These are phyloP conservation scores for Cerrena zonata DNA, from an alignment of 1,284 basidiomycete genomes.

Conservation along the genomic window DNA sequence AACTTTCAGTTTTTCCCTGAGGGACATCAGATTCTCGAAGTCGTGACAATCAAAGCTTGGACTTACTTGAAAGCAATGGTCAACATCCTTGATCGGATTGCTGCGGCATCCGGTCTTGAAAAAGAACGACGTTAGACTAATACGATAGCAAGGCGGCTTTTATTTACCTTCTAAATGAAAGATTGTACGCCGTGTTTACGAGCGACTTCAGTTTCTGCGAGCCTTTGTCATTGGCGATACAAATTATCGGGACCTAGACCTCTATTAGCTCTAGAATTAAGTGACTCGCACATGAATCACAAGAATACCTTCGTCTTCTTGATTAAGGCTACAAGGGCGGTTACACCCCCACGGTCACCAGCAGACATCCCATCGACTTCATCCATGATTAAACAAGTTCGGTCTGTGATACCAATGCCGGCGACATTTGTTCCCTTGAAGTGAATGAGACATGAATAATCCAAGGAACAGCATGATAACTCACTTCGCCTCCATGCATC, in stretches of 20 bases:
- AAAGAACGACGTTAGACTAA: too few relatives aligned
- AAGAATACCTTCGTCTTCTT: slow-evolving; percentile 79
- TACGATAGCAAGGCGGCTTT: too few relatives aligned
- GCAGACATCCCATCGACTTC: slow-evolving; percentile 99
- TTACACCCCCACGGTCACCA: slow-evolving; percentile 93
- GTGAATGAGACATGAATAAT: not conserved
- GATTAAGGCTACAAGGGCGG: slow-evolving; percentile 86
- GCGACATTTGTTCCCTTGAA: slow-evolving; percentile 57
- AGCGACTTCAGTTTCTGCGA: slow-evolving; percentile 91
- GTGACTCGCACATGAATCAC: not conserved
- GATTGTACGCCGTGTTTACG: slow-evolving; percentile 63
- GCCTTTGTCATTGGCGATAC: slow-evolving; percentile 89
- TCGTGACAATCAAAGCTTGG: not conserved
- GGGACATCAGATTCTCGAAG: slow-evolving; percentile 2
- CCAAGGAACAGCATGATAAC: slow-evolving; percentile 18
- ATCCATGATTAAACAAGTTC: slow-evolving; percentile 93
- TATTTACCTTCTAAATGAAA: slow-evolving; percentile 72
- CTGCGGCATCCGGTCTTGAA: slow-evolving; percentile 64
- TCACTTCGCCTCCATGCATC: slow-evolving; percentile 61
- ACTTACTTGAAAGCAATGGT: slow-evolving; percentile 83
- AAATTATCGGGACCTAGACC: slow-evolving; percentile 86
- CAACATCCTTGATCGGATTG: slow-evolving; percentile 81
- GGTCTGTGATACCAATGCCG: slow-evolving; percentile 71
- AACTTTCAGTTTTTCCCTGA: slow-evolving; percentile 89
- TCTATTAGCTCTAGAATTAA: not conserved